A percentile compares a stretch with the other conserved stretches of the same genome.
Conservation (phyloP, 2,329 filamentous ascomycete genomes). For the Fusarium marasasianum region DNA sequence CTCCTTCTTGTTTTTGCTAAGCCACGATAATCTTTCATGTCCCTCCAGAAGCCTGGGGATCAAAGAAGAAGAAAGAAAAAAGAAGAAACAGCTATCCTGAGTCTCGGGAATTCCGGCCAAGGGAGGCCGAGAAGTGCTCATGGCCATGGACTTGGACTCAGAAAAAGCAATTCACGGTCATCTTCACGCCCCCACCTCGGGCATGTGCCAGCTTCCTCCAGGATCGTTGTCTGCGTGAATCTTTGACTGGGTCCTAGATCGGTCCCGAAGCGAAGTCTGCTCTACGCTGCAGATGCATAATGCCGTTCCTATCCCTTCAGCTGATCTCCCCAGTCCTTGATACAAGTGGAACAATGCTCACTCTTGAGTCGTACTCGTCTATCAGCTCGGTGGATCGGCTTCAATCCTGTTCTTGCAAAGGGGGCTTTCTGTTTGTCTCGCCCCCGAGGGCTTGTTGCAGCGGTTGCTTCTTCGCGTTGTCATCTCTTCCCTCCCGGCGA, state of each 20-base stretch:
- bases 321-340: background rate
- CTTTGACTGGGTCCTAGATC: background rate
- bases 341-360: conserved; percentile 14
- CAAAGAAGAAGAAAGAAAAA: background rate
- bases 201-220: conserved; percentile 11
- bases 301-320: conserved; percentile 25
- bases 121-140: conserved; percentile 6
- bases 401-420: conserved; percentile 15
- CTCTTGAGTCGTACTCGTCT: conserved; percentile 30
- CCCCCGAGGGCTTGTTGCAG: conserved; percentile 10
- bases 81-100: background rate
- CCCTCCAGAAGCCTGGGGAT: background rate
- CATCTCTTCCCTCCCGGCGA: conserved; percentile 39
- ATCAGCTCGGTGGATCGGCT: conserved; percentile 25
- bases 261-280: conserved; percentile 1
- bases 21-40: background rate
- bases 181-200: conserved; percentile 20
- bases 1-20: conserved; percentile 2
- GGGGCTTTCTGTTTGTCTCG: conserved; percentile 1
- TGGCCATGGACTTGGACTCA: background rate
- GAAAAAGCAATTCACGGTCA: conserved; percentile 31
- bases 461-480: conserved; percentile 34
- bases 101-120: background rate
- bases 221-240: conserved; percentile 10
- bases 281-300: conserved; percentile 14